Percentiles rank a stretch among this genome's conserved stretches.
phyloP scores from a whole-genome alignment of 805 yeast genomes.

The Pichia insulana region DNA sequence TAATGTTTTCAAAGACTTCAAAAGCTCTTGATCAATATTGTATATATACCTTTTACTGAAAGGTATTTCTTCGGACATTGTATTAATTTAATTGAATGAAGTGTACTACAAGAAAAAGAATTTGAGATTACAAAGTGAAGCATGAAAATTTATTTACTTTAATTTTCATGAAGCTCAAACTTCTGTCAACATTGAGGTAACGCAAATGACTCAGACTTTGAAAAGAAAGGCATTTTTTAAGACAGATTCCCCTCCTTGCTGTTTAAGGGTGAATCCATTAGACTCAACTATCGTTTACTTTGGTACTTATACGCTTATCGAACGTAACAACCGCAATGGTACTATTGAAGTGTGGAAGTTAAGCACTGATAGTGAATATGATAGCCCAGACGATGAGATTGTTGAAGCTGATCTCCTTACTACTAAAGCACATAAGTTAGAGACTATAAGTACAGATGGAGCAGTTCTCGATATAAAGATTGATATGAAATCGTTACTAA shows the following conservation, averaged over 20 bases:
- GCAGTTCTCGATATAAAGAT: conserved; percentile 77
- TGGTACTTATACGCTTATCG: conserved; percentile 76
- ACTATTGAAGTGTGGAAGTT: conserved; percentile 36
- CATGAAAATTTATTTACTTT: no score
- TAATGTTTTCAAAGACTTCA: conserved; percentile 41
- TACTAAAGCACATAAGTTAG: not conserved
- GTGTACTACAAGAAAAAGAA: no score
- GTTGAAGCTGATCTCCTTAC: conserved; percentile 1
- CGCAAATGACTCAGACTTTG: conserved; percentile 5
- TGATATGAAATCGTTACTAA: conserved; percentile 30
- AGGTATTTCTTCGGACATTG: conserved; percentile 11
- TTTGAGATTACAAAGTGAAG: no score
- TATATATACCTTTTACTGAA: conserved; percentile 40
- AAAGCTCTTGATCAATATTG: conserved; percentile 32
- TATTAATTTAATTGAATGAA: no score
- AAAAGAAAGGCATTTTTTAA: conserved; percentile 26
- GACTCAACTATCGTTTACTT: conserved; percentile 42
- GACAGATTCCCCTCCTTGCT: conserved; percentile 76
- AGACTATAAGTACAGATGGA: conserved; percentile 32
- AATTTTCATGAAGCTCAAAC: no score
- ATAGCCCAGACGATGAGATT: conserved; percentile 8
- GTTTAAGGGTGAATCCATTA: conserved; percentile 50
- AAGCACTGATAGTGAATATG: not conserved
- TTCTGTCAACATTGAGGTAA: no score
- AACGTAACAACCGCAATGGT: conserved; percentile 57